Percentiles rank a stretch among this genome's conserved stretches.
Conservation (phyloP, 1,284 basidiomycete genomes). For the Moniliophthora roreri region DNA sequence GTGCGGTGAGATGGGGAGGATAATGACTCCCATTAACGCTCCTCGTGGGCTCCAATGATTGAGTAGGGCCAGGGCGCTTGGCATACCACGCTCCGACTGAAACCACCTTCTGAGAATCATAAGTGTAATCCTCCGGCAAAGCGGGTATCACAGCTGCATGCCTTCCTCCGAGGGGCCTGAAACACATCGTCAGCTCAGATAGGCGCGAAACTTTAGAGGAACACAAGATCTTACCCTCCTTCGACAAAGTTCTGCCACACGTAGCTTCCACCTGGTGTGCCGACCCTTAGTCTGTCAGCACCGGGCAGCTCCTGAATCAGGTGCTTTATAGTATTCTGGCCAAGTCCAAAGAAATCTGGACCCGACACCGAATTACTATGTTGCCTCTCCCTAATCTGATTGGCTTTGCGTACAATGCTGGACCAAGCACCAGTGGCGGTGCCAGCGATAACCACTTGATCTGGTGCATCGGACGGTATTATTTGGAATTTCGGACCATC, state of each 20-base stretch:
- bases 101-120: constrained; percentile 43
- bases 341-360: constrained; percentile 81
- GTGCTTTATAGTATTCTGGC: constrained; percentile 83
- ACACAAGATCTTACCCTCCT: constrained; percentile 59
- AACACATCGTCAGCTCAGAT: constrained; percentile 10
- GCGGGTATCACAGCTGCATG: constrained; percentile 78
- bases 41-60: constrained; percentile 22
- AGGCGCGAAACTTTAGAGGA: constrained; percentile 12
- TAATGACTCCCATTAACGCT: constrained; percentile 26
- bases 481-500: constrained; percentile 83
- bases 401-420: constrained; percentile 75
- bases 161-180: constrained; percentile 69
- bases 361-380: constrained; percentile 83
- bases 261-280: constrained; percentile 45
- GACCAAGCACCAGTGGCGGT: constrained; percentile 85
- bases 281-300: constrained; percentile 54
- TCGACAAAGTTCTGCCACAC: constrained; percentile 82
- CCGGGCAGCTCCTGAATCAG: constrained; percentile 77
- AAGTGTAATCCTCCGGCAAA: constrained; percentile 63
- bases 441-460: constrained; percentile 71
- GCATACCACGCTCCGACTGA: constrained; percentile 35
- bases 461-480: constrained; percentile 63
- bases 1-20: background rate
- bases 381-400: constrained; percentile 71
- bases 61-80: constrained; percentile 24